phyloP scores from a whole-genome alignment of 176 grass and related monocot genomes.

The Carex pumila region DNA sequence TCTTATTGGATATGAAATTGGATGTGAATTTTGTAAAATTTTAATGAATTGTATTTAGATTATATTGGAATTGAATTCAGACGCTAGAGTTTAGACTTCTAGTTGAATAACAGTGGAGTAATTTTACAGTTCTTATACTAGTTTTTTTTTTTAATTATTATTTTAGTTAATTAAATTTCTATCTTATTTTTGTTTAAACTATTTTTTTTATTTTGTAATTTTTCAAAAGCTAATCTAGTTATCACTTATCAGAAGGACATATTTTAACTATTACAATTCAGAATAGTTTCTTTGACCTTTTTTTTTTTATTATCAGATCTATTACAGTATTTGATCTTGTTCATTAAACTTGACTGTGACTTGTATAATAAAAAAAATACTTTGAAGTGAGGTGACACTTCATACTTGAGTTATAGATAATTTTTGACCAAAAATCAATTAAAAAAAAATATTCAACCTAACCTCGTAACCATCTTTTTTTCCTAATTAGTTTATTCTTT shows the following conservation, averaged over 20 bases:
- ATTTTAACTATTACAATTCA: neutral
- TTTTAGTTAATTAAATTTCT: too few relatives aligned
- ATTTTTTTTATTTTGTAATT: too few relatives aligned
- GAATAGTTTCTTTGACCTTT: neutral
- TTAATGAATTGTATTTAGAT: too few relatives aligned
- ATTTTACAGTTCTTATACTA: too few relatives aligned
- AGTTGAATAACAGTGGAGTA: too few relatives aligned
- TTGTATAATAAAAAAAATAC: neutral
- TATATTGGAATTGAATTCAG: too few relatives aligned
- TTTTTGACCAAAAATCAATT: too few relatives aligned
- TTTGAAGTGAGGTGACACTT: neutral
- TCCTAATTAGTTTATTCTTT: neutral
- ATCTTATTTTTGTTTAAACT: too few relatives aligned
- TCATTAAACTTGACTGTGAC: neutral
- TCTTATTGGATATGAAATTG: too few relatives aligned
- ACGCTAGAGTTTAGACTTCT: too few relatives aligned
- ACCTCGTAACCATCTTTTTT: conserved; percentile 1
- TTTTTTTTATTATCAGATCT: neutral
- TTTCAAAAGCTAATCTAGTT: neutral
- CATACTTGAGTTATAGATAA: neutral
- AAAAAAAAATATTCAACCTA: neutral
- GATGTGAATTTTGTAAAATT: too few relatives aligned
- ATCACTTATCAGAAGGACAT: neutral
- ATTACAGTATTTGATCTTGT: neutral
- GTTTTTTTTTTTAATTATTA: too few relatives aligned